Base-by-base conservation (phyloP, 202 grass and related monocot species). In the Panicum virgatum region DNA sequence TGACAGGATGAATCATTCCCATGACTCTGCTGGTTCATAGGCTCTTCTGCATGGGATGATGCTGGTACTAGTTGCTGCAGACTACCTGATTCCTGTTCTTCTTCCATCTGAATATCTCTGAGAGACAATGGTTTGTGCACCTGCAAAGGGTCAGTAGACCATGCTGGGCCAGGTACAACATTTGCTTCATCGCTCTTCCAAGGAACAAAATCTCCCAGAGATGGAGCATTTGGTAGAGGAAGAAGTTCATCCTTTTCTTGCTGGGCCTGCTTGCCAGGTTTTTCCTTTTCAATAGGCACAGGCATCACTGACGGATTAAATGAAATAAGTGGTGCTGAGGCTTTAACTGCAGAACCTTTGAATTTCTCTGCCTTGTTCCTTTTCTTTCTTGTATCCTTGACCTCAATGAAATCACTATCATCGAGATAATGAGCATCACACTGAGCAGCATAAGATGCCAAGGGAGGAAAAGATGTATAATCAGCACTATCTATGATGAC, bases 391-490 rank as follows among this genome's bases (percentile, higher is more conserved):
- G 62, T 56, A 47, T 92, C 87, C 85, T 93, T 98, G 54, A 93
- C 89, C 82, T 99, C 83, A 78, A 99, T 89, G 70, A 96, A 96
- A 69, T 94, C 91, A 86, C 80, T 79, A 82, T 85, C 87, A 85
- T 84, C 89, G 60, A 87, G 29, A 83, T 64, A 74, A 84, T 74
- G 66, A 87, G 73, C n/a, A 52, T 85, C 86, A 76, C 84, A 56
- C 66, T 90, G 76, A 44, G 69, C 56, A 69, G 10, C 44, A 45
- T 13, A 77, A 87, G 77, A 79, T 39, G 75, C 80, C 37, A 67
- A 67, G 67, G 76, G 56, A 50, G 79, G 84, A 84, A 90, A 86
- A 53, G 69, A 73, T 25, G 50, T 47, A 83, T 79, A 79, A 75
- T 82, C 78, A 71, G 51, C 72, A 80, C 44, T 75, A 39, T 63